Base-by-base conservation (phyloP, 805 yeast genomes). In the Metschnikowia borealis region DNA sequence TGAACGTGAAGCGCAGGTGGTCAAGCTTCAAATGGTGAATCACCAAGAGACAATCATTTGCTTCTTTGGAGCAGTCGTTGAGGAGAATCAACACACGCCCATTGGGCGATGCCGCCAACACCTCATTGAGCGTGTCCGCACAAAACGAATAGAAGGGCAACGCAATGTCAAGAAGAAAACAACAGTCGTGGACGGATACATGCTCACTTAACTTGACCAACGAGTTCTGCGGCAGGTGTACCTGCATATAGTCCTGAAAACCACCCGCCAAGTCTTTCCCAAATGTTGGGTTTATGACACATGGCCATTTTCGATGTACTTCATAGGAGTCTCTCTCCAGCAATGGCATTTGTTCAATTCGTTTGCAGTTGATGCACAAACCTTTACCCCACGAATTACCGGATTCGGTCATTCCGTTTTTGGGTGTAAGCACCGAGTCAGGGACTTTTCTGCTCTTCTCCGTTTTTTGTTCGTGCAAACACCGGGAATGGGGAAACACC, bases 181-280 rank as follows among this genome's bases (percentile, higher is more conserved):
- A 66, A 37, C 64, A 61, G 53, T 73, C 77, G 53, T 72, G 77
- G 21, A 66, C 53, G 40, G 70, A 64, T 11, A 71, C 60, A 42
- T 58, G 60, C 5, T 51, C 53, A 1, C 75, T 74, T 3, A 71
- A 50, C 17, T 52, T 53, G 11, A 72, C 55, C 39, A 71, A 55
- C 20, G 61, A 50, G 29, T 60, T 46, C 15, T 58, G 56, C 0
- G 74, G 68, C 39, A 55, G 43, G 7, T 56, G 56, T 3, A 72
- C 58, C 35, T 62, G 59, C 31, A 73, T 53, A 50, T 53, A 67
- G 40, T 72, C 75, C 54, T 71, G 76, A 17, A 73, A 54, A 3
- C 77, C 77, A 7, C 77, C 77, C 44, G 71, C 68, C 3, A 72
- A 44, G 43, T 66, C 67, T 11, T 46, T 49, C 2, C 77, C 77